Evolutionary conservation across 148 eudicot species (phyloP).

Genomic region (Vaccinium myrtillus): DNA sequence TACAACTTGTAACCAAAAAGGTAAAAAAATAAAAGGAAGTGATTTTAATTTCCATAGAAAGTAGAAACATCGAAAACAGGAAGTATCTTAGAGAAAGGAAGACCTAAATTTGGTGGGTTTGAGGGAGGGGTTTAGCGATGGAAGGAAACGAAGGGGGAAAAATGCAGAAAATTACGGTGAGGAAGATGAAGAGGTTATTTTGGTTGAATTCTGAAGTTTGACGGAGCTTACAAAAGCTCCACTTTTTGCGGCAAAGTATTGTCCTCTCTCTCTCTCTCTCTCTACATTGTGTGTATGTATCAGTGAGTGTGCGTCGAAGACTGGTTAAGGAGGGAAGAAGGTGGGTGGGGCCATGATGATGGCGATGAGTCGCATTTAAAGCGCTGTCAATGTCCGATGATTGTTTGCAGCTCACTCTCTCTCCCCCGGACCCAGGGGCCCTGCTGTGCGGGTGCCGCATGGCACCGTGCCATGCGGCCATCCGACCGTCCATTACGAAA

Average conservation of each 20-base stretch:
- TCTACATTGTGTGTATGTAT: too few species aligned
- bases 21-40: neutral
- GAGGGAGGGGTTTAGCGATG: neutral
- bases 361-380: neutral
- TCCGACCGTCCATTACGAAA: too few species aligned
- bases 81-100: neutral
- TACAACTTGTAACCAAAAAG: neutral
- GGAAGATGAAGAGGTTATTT: neutral
- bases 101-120: neutral
- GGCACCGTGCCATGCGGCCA: too few species aligned
- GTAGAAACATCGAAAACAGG: neutral
- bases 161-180: neutral
- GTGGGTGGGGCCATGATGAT: conserved; percentile 1
- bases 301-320: too few species aligned
- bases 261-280: neutral
- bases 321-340: neutral
- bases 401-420: conserved; percentile 1
- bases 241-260: neutral
- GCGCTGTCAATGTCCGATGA: neutral
- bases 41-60: too few species aligned
- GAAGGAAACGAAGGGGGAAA: neutral
- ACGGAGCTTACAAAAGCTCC: neutral
- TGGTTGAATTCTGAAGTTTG: neutral
- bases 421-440: too few species aligned
- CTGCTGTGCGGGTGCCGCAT: too few species aligned